phyloP scores from a whole-genome alignment of 2,329 filamentous ascomycete species.

The Curvularia hawaiiensis region DNA sequence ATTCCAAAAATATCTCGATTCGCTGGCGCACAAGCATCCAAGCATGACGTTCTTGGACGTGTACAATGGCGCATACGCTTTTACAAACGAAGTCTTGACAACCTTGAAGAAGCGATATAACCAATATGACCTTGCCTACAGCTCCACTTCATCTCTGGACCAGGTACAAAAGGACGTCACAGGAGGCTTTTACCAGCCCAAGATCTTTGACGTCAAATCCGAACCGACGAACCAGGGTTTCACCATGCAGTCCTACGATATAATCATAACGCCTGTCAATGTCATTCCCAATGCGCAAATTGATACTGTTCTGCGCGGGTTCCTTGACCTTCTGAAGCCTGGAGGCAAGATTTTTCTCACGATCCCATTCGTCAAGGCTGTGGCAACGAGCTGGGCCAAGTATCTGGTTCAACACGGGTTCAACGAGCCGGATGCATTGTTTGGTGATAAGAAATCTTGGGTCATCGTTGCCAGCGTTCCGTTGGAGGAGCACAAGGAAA shows the following conservation, averaged over 20 bases:
- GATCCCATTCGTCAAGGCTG: constrained; percentile 7
- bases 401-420: constrained; percentile 13
- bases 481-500: background rate
- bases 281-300: background rate
- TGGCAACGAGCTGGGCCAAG: background rate
- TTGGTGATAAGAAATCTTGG: background rate
- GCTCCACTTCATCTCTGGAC: background rate
- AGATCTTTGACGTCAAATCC: constrained; percentile 11
- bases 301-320: constrained; percentile 37
- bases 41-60: background rate
- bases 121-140: background rate
- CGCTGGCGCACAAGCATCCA: background rate
- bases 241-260: constrained; percentile 16
- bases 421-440: background rate
- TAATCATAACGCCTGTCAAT: constrained; percentile 33
- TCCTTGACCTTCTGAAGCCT: constrained; percentile 22
- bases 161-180: background rate
- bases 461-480: background rate
- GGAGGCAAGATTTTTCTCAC: constrained; percentile 28
- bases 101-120: background rate
- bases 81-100: background rate
- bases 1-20: background rate
- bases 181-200: background rate
- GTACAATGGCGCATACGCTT: background rate
- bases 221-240: constrained; percentile 23